Base-by-base conservation (phyloP, 2,329 filamentous ascomycete species). In the Sporothrix pseudoabietina region DNA sequence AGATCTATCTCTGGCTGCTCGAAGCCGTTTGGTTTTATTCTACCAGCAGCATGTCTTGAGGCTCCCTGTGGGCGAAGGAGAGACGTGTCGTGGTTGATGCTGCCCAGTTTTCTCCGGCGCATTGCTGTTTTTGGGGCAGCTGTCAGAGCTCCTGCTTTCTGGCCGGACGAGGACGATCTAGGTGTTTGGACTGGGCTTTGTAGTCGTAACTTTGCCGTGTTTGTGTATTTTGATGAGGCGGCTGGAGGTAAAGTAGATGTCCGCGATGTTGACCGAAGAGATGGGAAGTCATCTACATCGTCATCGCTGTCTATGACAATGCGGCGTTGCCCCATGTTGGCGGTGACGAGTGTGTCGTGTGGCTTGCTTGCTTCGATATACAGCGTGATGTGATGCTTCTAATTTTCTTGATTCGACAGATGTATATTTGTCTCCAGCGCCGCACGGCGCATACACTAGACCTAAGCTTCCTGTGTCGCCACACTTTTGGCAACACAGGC, bases 281-380 rank as follows among this genome's bases (percentile, higher is more conserved):
- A 71, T 32, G 61, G 39, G 41, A 68, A 63, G 32, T 69, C 44
- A 49, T 66, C 55, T 10, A 57, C 32, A 19, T 75, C 74, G 59
- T 75, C 75, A 61, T 75, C 73, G 39, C 75, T 76, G 71, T 76
- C 75, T 14, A 70, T n/a, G 35, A 76, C 55, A 49, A 76, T 59
- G 7, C 61, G 68, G 19, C 75, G 72, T 10, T 14, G 54, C 10
- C 35, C 32, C 71, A 72, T 66, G 3, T 12, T 66, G 32, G 22
- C n/a, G 12, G 16, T 26, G 41, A 52, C 8, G n/a, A 14, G 5
- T 35, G 26, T n/a, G 16, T 32, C 44, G 16, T 9, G 22, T 26
- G 22, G 22, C 22, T 22, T 55, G 10, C 7, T 26, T 26, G 52
- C 9, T 55, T 22, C 22, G 26, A 55, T 26, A 30, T 16, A 30